Evolutionary conservation across 2,329 filamentous ascomycete species (phyloP).

Genomic region (Bertia moriformis): DNA sequence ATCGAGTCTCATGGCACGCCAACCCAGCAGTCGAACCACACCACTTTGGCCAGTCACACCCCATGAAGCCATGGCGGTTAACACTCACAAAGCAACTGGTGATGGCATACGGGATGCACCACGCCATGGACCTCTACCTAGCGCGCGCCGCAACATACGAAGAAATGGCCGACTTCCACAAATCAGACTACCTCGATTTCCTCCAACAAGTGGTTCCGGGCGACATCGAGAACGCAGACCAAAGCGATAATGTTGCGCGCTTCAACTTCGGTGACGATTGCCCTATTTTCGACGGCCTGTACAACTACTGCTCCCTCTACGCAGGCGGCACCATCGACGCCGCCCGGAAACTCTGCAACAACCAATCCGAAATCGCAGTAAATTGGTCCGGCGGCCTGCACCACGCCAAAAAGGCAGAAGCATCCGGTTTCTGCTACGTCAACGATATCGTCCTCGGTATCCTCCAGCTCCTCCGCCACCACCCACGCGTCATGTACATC

Average conservation of each 20-base stretch:
- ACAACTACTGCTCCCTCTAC: conserved; percentile 88
- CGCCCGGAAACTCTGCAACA: conserved; percentile 71
- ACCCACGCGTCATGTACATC: conserved; percentile 81
- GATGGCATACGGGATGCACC: conserved; percentile 86
- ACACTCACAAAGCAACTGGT: conserved; percentile 91
- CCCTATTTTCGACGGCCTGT: conserved; percentile 89
- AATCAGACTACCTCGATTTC: conserved; percentile 80
- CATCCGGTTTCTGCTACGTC: conserved; percentile 94
- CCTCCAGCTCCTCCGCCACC: conserved; percentile 67
- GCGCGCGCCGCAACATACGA: conserved; percentile 73
- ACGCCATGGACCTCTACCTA: conserved; percentile 89
- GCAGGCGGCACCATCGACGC: conserved; percentile 83
- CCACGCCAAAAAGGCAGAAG: conserved; percentile 87
- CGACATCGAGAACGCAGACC: conserved; percentile 49
- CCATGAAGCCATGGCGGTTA: conserved; percentile 97
- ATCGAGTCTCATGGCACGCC: conserved; percentile 88
- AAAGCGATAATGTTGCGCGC: conserved; percentile 33
- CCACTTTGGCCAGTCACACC: conserved; percentile 91
- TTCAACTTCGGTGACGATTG: conserved; percentile 89
- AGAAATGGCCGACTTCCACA: conserved; percentile 77
- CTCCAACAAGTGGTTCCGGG: conserved; percentile 51
- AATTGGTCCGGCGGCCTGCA: conserved; percentile 96
- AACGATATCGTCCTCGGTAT: conserved; percentile 96
- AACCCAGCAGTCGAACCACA: conserved; percentile 91
- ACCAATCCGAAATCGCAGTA: conserved; percentile 86